Evolutionary conservation across 257 asterid species (phyloP).

Genomic region (Primulina eburnea): DNA sequence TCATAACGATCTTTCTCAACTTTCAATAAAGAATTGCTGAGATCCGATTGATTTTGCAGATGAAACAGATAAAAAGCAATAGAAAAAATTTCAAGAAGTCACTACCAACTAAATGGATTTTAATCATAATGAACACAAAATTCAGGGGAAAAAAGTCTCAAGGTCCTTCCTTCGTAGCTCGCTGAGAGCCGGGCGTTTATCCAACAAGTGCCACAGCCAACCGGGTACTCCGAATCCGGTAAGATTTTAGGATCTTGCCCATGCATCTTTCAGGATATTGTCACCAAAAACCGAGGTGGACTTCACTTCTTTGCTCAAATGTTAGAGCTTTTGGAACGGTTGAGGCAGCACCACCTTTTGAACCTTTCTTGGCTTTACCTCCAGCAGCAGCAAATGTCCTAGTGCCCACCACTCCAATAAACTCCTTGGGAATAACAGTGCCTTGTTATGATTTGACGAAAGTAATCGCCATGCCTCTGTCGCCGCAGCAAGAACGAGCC

Average conservation of each 20-base stretch:
- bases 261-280: constrained; percentile 65
- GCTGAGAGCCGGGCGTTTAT: constrained; percentile 74
- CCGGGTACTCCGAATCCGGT: constrained; percentile 81
- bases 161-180: constrained; percentile 69
- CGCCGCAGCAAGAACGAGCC: constrained; percentile 30
- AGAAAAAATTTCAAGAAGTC: no score
- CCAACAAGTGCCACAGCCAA: constrained; percentile 84
- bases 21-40: no score
- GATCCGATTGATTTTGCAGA: no score
- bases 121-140: no score
- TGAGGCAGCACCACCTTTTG: constrained; percentile 70
- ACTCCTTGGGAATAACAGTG: constrained; percentile 37
- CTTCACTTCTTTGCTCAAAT: constrained; percentile 89
- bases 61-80: no score
- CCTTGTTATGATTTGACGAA: constrained; percentile 41
- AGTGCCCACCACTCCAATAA: constrained; percentile 38
- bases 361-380: constrained; percentile 77
- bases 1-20: no score
- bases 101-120: no score
- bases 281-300: constrained; percentile 79
- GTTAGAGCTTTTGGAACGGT: constrained; percentile 74
- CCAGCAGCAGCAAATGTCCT: constrained; percentile 83
- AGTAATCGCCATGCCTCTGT: constrained; percentile 41
- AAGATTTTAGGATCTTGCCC: constrained; percentile 82
- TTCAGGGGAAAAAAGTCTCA: constrained; percentile 32